Percentiles rank a stretch among this genome's conserved stretches.
Conservation (phyloP, 2,329 filamentous ascomycete genomes). For the Gnomoniopsis smithogilvyi region DNA sequence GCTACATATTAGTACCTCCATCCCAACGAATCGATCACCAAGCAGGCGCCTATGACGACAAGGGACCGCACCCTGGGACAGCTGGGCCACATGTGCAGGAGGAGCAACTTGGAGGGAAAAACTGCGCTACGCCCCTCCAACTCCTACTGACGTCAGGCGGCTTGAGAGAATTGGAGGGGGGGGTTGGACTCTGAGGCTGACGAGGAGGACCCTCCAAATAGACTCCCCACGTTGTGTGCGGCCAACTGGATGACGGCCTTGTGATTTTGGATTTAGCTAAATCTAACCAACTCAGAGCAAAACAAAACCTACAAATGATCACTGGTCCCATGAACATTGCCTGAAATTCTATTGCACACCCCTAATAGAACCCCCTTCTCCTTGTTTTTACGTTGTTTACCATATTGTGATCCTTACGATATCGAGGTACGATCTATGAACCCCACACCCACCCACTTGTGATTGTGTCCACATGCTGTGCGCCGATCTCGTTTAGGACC, state of each 20-base stretch:
- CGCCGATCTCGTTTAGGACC: constrained; percentile 14
- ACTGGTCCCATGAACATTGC: not conserved
- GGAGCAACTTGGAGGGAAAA: not conserved
- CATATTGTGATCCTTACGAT: not conserved
- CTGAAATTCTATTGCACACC: not conserved
- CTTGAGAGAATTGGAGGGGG: not conserved
- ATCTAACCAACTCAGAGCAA: not conserved
- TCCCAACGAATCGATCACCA: no score
- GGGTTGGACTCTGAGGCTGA: not conserved
- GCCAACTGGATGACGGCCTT: not conserved
- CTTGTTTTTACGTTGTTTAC: not conserved
- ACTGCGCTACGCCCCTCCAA: not conserved
- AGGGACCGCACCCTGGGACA: no score
- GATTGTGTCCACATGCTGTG: constrained; percentile 7
- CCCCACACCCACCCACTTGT: constrained; percentile 10
- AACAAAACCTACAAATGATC: not conserved
- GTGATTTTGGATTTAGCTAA: not conserved
- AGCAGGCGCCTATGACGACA: no score
- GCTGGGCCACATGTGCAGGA: not conserved
- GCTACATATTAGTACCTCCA: no score
- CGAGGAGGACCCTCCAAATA: not conserved
- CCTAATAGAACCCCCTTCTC: not conserved
- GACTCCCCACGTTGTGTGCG: not conserved
- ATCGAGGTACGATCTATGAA: constrained; percentile 14
- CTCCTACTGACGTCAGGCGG: constrained; percentile 2